Evolutionary conservation across 2,329 filamentous ascomycete species (phyloP).

Genomic region (Torrubiella hemipterigena): DNA sequence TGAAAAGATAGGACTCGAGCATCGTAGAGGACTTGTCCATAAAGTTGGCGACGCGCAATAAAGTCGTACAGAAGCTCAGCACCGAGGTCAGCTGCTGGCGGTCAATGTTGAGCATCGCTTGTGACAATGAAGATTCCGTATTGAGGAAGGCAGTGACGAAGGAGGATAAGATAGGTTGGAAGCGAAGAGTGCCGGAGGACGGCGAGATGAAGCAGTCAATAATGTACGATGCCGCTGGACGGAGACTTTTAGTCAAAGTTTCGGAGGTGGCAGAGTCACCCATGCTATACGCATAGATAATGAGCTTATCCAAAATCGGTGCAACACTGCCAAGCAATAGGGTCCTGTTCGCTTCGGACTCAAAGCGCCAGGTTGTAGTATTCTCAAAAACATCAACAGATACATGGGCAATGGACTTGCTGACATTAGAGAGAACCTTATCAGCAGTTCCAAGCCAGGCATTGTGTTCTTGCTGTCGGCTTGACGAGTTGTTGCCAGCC

Average conservation of each 20-base stretch:
- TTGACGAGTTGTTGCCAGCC: slow-evolving; percentile 35
- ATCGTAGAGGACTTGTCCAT: slow-evolving; percentile 50
- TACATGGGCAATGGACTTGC: slow-evolving; percentile 61
- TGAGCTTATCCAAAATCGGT: slow-evolving; percentile 56
- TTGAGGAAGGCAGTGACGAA: slow-evolving; percentile 38
- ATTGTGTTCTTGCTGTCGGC: slow-evolving; percentile 35
- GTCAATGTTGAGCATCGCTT: slow-evolving; percentile 40
- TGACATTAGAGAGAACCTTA: slow-evolving; percentile 59
- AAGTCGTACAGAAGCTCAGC: slow-evolving; percentile 52
- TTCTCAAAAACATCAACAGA: slow-evolving; percentile 79
- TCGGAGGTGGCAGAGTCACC: slow-evolving; percentile 42
- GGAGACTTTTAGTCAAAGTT: slow-evolving; percentile 48
- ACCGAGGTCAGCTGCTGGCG: slow-evolving; percentile 52
- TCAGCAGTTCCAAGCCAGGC: slow-evolving; percentile 65
- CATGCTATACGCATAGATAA: slow-evolving; percentile 63
- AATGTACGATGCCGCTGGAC: slow-evolving; percentile 63
- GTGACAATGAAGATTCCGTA: slow-evolving; percentile 50
- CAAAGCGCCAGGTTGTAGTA: slow-evolving; percentile 75
- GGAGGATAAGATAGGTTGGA: slow-evolving; percentile 64
- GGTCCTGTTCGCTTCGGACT: slow-evolving; percentile 52
- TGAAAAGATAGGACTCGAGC: slow-evolving; percentile 70
- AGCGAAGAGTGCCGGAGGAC: slow-evolving; percentile 56
- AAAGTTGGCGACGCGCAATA: slow-evolving; percentile 59
- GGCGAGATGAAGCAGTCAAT: slow-evolving; percentile 64
- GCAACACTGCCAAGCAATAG: slow-evolving; percentile 58